Percentiles rank a stretch among this genome's conserved stretches.
Conservation (phyloP, 176 grass and related monocot genomes). For the Eremochloa ophiuroides region DNA sequence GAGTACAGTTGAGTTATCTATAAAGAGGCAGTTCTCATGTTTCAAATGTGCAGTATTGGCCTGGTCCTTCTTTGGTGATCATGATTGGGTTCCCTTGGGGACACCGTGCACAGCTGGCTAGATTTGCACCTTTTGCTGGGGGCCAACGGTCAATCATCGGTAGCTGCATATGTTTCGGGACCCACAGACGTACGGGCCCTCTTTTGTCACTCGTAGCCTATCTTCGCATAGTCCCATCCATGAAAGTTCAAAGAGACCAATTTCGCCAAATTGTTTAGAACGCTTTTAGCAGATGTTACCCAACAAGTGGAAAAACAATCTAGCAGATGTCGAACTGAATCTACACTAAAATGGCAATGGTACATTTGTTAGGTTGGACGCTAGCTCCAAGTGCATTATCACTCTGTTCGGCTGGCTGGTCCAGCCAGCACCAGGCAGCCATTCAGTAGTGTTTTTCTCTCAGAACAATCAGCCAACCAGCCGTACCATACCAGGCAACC, state of each 20-base stretch:
- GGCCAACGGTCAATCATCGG: slow-evolving; percentile 50
- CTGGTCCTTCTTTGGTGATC: slow-evolving; percentile 9
- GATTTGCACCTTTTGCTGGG: slow-evolving; percentile 42
- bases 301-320: neutral
- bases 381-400: no score
- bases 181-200: neutral
- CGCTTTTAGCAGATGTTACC: no score
- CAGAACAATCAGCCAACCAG: no score
- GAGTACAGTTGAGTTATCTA: neutral
- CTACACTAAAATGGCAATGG: neutral
- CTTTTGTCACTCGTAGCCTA: neutral
- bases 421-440: no score
- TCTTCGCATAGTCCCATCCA: neutral
- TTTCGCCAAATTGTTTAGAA: no score
- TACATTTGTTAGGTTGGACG: no score
- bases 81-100: slow-evolving; percentile 31
- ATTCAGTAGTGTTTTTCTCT: no score
- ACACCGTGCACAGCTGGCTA: slow-evolving; percentile 37
- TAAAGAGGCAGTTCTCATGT: neutral
- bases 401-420: no score
- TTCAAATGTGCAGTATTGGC: neutral
- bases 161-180: slow-evolving; percentile 12
- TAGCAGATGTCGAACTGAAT: neutral
- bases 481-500: no score
- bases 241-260: neutral